Evolutionary conservation across 2,329 filamentous ascomycete species (phyloP).

Genomic region (Keithomyces neogunnii): DNA sequence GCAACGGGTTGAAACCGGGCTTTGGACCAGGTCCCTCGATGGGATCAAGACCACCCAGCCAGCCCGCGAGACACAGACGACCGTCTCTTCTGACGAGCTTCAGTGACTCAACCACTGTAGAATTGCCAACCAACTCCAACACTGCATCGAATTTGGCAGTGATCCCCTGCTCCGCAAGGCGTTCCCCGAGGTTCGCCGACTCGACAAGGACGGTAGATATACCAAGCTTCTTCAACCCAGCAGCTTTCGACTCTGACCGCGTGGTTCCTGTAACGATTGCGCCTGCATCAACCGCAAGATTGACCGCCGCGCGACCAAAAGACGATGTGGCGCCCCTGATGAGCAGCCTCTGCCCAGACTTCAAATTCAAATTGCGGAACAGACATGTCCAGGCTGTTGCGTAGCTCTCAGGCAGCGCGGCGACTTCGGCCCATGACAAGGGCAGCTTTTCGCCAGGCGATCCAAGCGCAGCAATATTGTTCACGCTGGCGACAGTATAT

Average conservation of each 20-base stretch:
- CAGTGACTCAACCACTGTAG: slow-evolving; percentile 6
- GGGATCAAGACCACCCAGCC: slow-evolving; percentile 22
- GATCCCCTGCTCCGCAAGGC: not conserved
- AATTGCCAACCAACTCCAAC: slow-evolving; percentile 2
- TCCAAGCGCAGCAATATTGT: not conserved
- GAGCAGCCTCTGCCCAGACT: slow-evolving; percentile 1
- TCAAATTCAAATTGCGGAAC: not conserved
- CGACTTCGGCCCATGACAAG: not conserved
- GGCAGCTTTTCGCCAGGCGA: not conserved
- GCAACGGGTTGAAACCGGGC: slow-evolving; percentile 31
- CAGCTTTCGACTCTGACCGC: not conserved
- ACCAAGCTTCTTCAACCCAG: not conserved
- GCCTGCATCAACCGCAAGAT: slow-evolving; percentile 6
- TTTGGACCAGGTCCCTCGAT: slow-evolving; percentile 17
- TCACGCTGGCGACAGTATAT: not conserved
- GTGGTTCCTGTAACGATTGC: not conserved
- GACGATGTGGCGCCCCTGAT: slow-evolving; percentile 8
- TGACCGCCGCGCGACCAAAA: slow-evolving; percentile 5
- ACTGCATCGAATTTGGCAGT: slow-evolving; percentile 5
- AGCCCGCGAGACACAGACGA: slow-evolving; percentile 5
- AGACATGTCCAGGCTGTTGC: not conserved
- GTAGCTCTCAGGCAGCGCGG: not conserved
- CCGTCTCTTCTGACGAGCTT: slow-evolving; percentile 2
- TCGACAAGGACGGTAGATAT: not conserved
- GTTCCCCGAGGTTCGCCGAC: not conserved